Base-by-base conservation (phyloP, 495 filamentous ascomycete genomes). In the Neurospora sp. region DNA sequence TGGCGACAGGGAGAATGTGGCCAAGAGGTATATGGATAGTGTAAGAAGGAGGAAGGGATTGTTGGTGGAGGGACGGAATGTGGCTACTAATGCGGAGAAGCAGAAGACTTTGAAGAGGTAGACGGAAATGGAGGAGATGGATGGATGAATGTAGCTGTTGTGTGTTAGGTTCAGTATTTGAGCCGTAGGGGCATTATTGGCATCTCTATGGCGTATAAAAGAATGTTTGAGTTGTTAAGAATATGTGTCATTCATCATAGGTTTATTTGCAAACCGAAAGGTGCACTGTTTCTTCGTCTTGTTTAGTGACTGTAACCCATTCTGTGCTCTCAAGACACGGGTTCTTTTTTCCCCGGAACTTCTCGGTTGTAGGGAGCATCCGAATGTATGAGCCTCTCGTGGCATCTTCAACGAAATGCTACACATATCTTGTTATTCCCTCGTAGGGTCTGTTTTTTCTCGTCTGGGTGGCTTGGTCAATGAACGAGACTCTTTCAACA, bases 71-170 rank as follows among this genome's bases (percentile, higher is more conserved):
- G 92, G 92, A 14, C 85, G 89, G 77, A 83, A 83, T 20, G 92
- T 97, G 77, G 89, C 85, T 74, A 87, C 82, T 41, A 91, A 94
- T 88, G 96, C 94, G 31, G 93, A 97, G 89, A 98, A 98, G 89
- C 96, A 98, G 87, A 98, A 97, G 91, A 98, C 93, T 35, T 80
- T 99, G 83, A 99, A 99, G 90, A 88, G 93, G 85, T 98, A 88
- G 46, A 69, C 2, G n/a, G 27, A 8, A 2, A 23, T 54, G 46
- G 41, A 42, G 1, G 41, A 39, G 39, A 39, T 39, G 39, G 8
- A 11, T 35, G 31, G 31, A 35, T 35, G 39, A 39, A 39, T 39
- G 39, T 39, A 2, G 12, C 0, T 42, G 40, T 42, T 2, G 40
- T 2, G 40, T 16, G 40, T 41, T 41, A 41, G 14, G 40, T 41